phyloP scores from a whole-genome alignment of 768 basidiomycete genomes.

The Hypholoma sublateritium region DNA sequence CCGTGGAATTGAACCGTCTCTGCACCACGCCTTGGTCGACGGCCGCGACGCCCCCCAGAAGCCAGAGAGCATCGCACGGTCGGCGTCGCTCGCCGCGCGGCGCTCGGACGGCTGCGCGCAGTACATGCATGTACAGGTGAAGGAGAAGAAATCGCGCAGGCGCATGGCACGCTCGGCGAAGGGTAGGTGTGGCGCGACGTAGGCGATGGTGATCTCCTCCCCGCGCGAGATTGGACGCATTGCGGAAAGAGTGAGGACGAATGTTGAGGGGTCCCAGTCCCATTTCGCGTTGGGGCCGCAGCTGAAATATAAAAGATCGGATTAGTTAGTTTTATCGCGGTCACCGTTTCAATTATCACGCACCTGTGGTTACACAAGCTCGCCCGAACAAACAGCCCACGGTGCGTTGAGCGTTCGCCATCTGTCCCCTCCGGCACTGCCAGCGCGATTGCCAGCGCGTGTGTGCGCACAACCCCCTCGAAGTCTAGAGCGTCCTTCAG shows the following conservation, averaged over 20 bases:
- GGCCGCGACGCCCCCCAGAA: slow-evolving; percentile 25
- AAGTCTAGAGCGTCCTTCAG: slow-evolving; percentile 11
- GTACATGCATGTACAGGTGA: slow-evolving; percentile 31
- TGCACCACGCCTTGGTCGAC: slow-evolving; percentile 35
- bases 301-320: slow-evolving; percentile 7
- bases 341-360: too few relatives aligned
- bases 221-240: slow-evolving; percentile 32
- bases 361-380: slow-evolving; percentile 38
- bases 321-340: too few relatives aligned
- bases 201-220: slow-evolving; percentile 39
- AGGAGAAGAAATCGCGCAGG: slow-evolving; percentile 26
- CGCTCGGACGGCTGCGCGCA: slow-evolving; percentile 21
- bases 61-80: slow-evolving; percentile 24
- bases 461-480: slow-evolving; percentile 30
- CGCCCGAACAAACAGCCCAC: slow-evolving; percentile 34
- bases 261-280: slow-evolving; percentile 33
- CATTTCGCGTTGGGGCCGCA: slow-evolving; percentile 40
- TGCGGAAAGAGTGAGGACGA: slow-evolving; percentile 32
- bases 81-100: slow-evolving; percentile 25
- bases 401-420: slow-evolving; percentile 22
- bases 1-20: slow-evolving; percentile 23
- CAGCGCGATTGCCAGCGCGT: slow-evolving; percentile 32
- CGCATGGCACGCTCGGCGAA: slow-evolving; percentile 19
- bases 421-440: slow-evolving; percentile 19
- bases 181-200: slow-evolving; percentile 25